Evolutionary conservation across 495 filamentous ascomycete genomes (phyloP), one percentile per base, ranked within the genome.

Genomic region (Daldinia caldariorum): DNA sequence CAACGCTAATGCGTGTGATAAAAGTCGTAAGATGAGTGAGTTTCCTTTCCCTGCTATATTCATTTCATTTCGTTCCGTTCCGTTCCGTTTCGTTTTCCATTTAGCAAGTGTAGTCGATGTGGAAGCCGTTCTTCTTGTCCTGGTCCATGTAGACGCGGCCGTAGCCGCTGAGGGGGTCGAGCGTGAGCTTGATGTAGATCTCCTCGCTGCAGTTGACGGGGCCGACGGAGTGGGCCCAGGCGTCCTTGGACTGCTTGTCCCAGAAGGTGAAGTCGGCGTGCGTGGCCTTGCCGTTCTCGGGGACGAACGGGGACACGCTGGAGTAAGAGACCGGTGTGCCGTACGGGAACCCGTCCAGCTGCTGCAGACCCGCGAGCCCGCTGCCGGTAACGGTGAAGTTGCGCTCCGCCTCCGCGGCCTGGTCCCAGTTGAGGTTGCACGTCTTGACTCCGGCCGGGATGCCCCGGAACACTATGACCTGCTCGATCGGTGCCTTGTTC

Each of bases 381-480:
- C 72, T 80, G 9, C 63, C 66, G n/a, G 64, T 69, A n/a, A 79
- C 73, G 29, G 67, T 67, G 66, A 81, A 79, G 38, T 66, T 31
- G 14, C 77, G 78, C 74, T 74, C 67, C n/a, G 65, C 51, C 16
- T 51, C 63, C 6, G 64, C 71, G 1, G 74, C 78, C 57, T 78
- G 77, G 18, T 58, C 66, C 80, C 79, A 80, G 32, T 67, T 69
- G 12, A 82, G 66, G n/a, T 55, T 66, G 59, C 78, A 76, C 39
- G 72, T 72, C 26, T 72, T 70, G 0, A 77, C 65, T n/a, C 61
- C 66, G 0, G 74, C 66, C 37, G 80, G 79, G 56, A 74, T 61
- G 7, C 77, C 76, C 26, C 65, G 38, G 61, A 82, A 77, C 16
- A 76, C 63, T 51, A 75, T 65, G 10, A 75, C 63, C 32, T 81